Evolutionary conservation across 352 stramenopile genomes (phyloP).

Genomic region (Phytophthora sansomeana): DNA sequence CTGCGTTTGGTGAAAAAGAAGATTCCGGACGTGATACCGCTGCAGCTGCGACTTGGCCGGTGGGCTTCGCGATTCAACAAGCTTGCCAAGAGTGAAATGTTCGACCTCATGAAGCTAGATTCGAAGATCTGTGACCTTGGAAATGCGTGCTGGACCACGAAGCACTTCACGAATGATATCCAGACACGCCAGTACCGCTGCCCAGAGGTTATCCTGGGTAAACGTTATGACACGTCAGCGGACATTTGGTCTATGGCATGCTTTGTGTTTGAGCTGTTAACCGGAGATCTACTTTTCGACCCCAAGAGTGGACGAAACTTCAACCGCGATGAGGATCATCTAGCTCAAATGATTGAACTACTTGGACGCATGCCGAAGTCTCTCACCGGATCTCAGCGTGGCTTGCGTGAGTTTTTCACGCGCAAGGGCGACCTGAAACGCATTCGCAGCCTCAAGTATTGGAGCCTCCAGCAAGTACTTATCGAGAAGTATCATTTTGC

Average conservation of each 20-base stretch:
- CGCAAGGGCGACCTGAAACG: conserved; percentile 97
- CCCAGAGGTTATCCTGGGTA: conserved; percentile 97
- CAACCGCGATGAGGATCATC: conserved; percentile 95
- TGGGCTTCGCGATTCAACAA: conserved; percentile 56
- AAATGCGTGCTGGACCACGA: conserved; percentile 99
- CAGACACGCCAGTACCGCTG: conserved; percentile 99
- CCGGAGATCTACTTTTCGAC: conserved; percentile 99
- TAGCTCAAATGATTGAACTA: conserved; percentile 99
- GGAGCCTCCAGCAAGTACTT: conserved; percentile 97
- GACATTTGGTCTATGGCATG: conserved; percentile 99
- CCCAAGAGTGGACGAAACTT: conserved; percentile 92
- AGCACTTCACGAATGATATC: conserved; percentile 99
- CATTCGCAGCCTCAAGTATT: conserved; percentile 98
- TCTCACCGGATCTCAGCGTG: conserved; percentile 71
- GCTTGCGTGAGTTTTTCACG: conserved; percentile 98
- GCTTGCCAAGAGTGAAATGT: conserved; percentile 47
- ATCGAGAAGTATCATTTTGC: conserved; percentile 97
- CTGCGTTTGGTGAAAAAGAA: conserved; percentile 19
- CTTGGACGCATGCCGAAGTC: conserved; percentile 97
- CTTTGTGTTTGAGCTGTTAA: conserved; percentile 99
- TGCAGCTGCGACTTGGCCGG: conserved; percentile 41
- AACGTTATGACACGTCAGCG: conserved; percentile 97
- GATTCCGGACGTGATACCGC: conserved; percentile 27
- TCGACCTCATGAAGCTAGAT: conserved; percentile 72
- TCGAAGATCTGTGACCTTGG: conserved; percentile 98